Evolutionary conservation across 2,329 filamentous ascomycete genomes (phyloP), one percentile per base, ranked within the genome.

Genomic region (Paracamarosporium sp.): DNA sequence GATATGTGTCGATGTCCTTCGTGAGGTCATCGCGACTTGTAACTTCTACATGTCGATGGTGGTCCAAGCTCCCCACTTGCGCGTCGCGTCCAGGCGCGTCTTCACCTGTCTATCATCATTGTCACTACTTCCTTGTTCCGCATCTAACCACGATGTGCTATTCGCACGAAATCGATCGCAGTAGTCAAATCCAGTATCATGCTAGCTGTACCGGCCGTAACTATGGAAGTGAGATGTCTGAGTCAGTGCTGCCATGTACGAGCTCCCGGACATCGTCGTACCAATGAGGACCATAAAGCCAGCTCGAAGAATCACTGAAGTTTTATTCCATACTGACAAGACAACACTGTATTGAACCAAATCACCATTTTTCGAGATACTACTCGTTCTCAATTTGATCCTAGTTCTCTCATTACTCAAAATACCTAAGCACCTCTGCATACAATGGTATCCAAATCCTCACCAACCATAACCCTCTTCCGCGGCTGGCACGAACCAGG

Each of bases 401-500:
- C n/a, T n/a, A n/a, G n/a, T n/a, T n/a, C n/a, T n/a, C n/a, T n/a
- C n/a, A n/a, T n/a, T n/a, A 30, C 8, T n/a, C 4, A 5, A 27
- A 44, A 8, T n/a, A 15, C 25, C 24, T 50, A 13, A 17, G 3
- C 17, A 11, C 27, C 38, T 13, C 13, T 27, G 6, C 40, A 11
- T 27, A 40, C 36, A 4, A 59, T 61, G 59, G 31, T 41, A 25
- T 24, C 43, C 31, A 46, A 44, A 3, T 24, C 27, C 5, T 20
- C 24, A 8, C 22, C 53, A 12, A 65, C 54, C 27, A 62, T 78
- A 24, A 83, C 75, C 6, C 59, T 88, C 47, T 85, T 79, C 69
- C 83, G 85, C 38, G 85, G 85, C 45, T 83, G 78, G 56, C 73
- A 75, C 30, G 68, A 74, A 2, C 57, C 69, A 1, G 76, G 74